A percentile compares a stretch with the other conserved stretches of the same genome.
These are phyloP conservation scores for Aspergillus ellipticus DNA, from an alignment of 495 filamentous ascomycete species.

Conservation along the genomic window DNA sequence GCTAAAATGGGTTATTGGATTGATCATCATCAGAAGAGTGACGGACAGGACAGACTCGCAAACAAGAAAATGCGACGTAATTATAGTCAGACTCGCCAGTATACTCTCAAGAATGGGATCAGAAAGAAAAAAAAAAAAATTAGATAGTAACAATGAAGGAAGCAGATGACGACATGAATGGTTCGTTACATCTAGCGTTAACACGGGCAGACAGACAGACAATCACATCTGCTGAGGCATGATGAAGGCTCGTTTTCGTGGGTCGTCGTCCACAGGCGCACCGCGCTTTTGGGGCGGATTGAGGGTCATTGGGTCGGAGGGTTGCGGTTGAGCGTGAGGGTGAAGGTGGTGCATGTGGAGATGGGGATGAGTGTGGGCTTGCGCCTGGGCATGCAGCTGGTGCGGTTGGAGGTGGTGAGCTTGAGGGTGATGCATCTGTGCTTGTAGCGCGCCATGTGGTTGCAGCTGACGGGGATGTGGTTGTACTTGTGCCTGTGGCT, in stretches of 20 bases:
- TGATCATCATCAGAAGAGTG: too few species aligned
- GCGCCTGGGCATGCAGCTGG: not conserved
- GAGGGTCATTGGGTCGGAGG: slow-evolving; percentile 15
- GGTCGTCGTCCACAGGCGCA: slow-evolving; percentile 26
- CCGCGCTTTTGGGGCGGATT: slow-evolving; percentile 27
- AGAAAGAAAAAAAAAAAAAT: not conserved
- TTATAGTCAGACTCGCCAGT: not conserved
- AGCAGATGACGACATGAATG: not conserved
- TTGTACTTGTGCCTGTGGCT: slow-evolving; percentile 8
- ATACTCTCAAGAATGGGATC: not conserved
- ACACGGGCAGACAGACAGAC: not conserved
- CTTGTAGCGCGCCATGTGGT: not conserved
- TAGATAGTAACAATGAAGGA: not conserved
- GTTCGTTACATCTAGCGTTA: not conserved
- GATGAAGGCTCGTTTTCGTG: slow-evolving; percentile 30
- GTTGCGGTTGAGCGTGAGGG: slow-evolving; percentile 10
- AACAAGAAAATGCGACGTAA: not conserved
- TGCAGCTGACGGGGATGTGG: slow-evolving; percentile 7
- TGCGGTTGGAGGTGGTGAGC: slow-evolving; percentile 4
- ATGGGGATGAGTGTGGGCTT: slow-evolving; percentile 8
- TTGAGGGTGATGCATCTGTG: slow-evolving; percentile 12
- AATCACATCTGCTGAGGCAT: slow-evolving; percentile 26
- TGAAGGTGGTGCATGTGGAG: slow-evolving; percentile 1
- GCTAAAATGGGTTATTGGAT: too few species aligned
- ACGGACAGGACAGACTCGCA: too few species aligned